Evolutionary conservation across 441 rosid species (phyloP).

Genomic region (Theobroma grandiflorum): DNA sequence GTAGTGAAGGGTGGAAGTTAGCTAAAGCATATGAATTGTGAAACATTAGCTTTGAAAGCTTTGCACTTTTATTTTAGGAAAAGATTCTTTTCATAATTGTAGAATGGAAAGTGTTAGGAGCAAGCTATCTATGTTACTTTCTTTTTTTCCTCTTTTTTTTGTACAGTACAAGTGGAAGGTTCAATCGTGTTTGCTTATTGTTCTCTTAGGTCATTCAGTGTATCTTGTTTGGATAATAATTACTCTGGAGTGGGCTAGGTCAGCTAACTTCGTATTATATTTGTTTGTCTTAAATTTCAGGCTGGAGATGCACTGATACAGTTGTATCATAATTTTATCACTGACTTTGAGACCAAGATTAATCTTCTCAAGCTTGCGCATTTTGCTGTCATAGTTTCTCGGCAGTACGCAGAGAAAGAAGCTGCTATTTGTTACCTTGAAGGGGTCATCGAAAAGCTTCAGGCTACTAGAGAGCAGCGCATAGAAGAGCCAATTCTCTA

Average conservation of each 20-base stretch:
- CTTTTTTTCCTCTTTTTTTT: background rate
- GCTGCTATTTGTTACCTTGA: slow-evolving; percentile 81
- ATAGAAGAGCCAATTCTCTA: slow-evolving; percentile 89
- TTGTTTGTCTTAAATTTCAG: slow-evolving; percentile 51
- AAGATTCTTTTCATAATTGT: background rate
- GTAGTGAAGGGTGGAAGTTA: background rate
- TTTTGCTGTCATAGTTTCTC: slow-evolving; percentile 86
- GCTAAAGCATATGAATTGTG: background rate
- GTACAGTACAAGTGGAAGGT: background rate
- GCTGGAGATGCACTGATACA: slow-evolving; percentile 92
- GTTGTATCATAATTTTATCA: slow-evolving; percentile 84
- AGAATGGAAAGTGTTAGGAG: background rate
- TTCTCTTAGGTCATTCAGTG: background rate
- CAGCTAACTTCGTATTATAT: background rate
- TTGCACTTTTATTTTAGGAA: background rate
- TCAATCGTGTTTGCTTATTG: background rate
- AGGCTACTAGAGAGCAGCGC: slow-evolving; percentile 73
- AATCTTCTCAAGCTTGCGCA: slow-evolving; percentile 96
- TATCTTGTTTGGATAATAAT: background rate
- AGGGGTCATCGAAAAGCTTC: slow-evolving; percentile 88
- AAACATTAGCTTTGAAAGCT: background rate
- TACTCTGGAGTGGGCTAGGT: background rate
- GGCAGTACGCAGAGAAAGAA: slow-evolving; percentile 87
- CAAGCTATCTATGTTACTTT: background rate
- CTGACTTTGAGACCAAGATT: slow-evolving; percentile 95